A percentile compares a stretch with the other conserved stretches of the same genome.
Conservation (phyloP, 164 flowering plant genomes). For the Euptelea pleiosperma region DNA sequence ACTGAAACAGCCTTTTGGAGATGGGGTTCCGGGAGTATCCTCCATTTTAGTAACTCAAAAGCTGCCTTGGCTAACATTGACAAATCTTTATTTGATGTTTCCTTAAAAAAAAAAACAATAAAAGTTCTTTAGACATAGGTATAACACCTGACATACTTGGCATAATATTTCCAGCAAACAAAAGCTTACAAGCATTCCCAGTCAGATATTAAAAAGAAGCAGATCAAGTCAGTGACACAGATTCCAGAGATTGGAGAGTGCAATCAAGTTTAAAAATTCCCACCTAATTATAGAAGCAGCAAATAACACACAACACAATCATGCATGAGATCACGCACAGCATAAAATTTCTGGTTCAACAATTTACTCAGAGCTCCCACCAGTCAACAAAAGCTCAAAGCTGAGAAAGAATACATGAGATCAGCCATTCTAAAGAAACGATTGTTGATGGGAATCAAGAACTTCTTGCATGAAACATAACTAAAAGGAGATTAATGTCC, state of each 20-base stretch:
- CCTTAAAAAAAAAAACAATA: slow-evolving; percentile 49
- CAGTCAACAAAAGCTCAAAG: background rate
- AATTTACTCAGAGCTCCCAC: too few species aligned
- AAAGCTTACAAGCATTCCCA: slow-evolving; percentile 1
- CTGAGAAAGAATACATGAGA: too few species aligned
- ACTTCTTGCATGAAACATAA: too few species aligned
- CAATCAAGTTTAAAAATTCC: too few species aligned
- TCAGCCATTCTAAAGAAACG: too few species aligned
- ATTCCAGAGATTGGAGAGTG: slow-evolving; percentile 7
- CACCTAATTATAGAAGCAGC: too few species aligned
- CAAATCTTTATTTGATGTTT: slow-evolving; percentile 88
- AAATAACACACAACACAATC: too few species aligned
- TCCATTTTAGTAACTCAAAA: slow-evolving; percentile 94
- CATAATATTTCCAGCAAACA: slow-evolving; percentile 1
- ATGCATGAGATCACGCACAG: too few species aligned
- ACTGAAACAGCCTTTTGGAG: slow-evolving; percentile 65
- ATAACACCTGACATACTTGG: background rate
- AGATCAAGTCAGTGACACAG: background rate
- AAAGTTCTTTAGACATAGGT: background rate
- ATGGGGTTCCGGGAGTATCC: slow-evolving; percentile 62
- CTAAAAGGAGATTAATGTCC: too few species aligned
- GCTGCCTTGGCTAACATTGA: slow-evolving; percentile 89
- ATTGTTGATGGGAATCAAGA: too few species aligned
- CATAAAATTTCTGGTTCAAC: too few species aligned
- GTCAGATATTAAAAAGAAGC: too few species aligned